These are phyloP conservation scores for Cucumis sativus DNA, from an alignment of 306 rosid species.

Conservation along the genomic window DNA sequence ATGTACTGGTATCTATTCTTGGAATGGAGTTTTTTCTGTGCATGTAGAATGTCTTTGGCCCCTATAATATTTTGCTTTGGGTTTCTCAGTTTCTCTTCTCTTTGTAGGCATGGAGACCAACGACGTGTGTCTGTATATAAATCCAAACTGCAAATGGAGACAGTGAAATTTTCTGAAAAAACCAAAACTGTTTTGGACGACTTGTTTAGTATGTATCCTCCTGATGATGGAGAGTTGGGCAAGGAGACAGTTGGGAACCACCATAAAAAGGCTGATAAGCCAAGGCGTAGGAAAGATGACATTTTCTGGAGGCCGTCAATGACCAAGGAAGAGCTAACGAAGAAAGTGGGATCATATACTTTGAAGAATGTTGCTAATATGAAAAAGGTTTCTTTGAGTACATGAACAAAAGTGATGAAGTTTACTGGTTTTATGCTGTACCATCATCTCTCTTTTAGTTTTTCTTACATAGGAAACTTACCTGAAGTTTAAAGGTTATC, in stretches of 20 bases:
- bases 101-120: conserved; percentile 29
- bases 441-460: conserved; percentile 1
- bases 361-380: conserved; percentile 16
- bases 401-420: conserved; percentile 5
- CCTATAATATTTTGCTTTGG: neutral
- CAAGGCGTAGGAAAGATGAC: conserved; percentile 20
- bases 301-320: conserved; percentile 40
- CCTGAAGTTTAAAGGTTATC: neutral
- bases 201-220: conserved; percentile 56
- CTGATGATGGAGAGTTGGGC: conserved; percentile 36
- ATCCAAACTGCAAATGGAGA: conserved; percentile 16
- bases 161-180: conserved; percentile 33
- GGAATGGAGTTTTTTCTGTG: conserved; percentile 3
- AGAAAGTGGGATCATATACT: conserved; percentile 29
- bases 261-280: neutral
- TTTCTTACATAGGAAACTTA: neutral
- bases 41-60: neutral
- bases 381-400: conserved; percentile 37
- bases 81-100: conserved; percentile 8
- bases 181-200: conserved; percentile 28
- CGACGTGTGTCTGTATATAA: conserved; percentile 31
- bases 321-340: conserved; percentile 35
- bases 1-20: neutral
- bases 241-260: conserved; percentile 15
- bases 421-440: conserved; percentile 17